phyloP scores from a whole-genome alignment of 805 yeast species.

The Maudiozyma bulderi region DNA sequence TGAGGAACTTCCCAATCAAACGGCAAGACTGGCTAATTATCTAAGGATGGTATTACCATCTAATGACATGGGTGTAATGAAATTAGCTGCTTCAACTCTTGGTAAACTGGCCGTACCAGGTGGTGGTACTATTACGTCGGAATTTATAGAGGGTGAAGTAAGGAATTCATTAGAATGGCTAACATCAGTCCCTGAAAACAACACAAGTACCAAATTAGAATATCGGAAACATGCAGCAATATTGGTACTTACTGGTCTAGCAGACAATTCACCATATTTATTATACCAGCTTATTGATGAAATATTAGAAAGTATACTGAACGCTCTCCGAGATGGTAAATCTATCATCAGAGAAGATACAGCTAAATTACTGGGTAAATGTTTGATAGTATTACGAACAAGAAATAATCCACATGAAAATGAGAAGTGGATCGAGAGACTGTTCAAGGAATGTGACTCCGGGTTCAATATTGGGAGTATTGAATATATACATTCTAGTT shows the following conservation, averaged over 20 bases:
- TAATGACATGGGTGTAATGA: constrained; percentile 76
- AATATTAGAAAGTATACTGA: constrained; percentile 77
- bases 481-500: constrained; percentile 80
- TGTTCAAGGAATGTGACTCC: constrained; percentile 57
- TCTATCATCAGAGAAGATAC: constrained; percentile 70
- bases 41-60: constrained; percentile 71
- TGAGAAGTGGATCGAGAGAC: constrained; percentile 62
- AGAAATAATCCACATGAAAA: constrained; percentile 58
- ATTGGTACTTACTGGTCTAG: constrained; percentile 70
- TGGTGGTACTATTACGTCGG: constrained; percentile 82
- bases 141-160: constrained; percentile 87
- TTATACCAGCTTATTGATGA: constrained; percentile 69
- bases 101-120: constrained; percentile 88
- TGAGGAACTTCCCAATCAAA: constrained; percentile 78
- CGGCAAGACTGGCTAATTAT: constrained; percentile 86
- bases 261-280: constrained; percentile 78
- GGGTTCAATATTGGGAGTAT: constrained; percentile 44
- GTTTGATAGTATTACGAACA: constrained; percentile 68
- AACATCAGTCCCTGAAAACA: constrained; percentile 39
- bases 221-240: constrained; percentile 86
- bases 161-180: constrained; percentile 86
- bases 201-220: constrained; percentile 62
- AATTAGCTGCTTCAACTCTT: constrained; percentile 73
- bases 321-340: constrained; percentile 74
- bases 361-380: constrained; percentile 67